These are phyloP conservation scores for Phaeosphaeria sp. DNA, from an alignment of 2,329 filamentous ascomycete species.

Conservation along the genomic window DNA sequence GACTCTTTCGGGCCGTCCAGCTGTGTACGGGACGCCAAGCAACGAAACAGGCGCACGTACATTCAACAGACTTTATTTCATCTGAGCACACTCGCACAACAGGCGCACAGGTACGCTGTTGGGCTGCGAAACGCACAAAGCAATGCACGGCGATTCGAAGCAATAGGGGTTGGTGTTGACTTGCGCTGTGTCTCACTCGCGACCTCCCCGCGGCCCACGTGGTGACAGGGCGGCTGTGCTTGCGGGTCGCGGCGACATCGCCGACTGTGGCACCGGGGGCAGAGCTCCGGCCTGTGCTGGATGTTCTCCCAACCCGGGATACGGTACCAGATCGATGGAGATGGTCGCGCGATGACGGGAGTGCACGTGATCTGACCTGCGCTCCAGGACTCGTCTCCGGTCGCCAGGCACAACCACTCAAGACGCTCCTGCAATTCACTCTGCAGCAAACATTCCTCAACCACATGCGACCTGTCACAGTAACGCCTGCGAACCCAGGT, in stretches of 20 bases:
- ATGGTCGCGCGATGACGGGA: not conserved
- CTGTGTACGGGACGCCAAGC: not conserved
- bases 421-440: not conserved
- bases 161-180: not conserved
- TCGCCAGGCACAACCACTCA: not conserved
- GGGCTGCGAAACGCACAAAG: conserved; percentile 1
- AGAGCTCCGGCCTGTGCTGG: not conserved
- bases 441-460: not conserved
- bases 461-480: not conserved
- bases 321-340: not conserved
- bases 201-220: not conserved
- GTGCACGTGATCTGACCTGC: not conserved
- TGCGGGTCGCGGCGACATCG: not conserved
- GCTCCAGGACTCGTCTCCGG: not conserved
- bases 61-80: not conserved
- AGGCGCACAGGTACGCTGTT: conserved; percentile 3
- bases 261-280: not conserved
- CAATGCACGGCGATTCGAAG: not conserved
- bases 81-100: not conserved
- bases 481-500: conserved; percentile 1
- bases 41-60: not conserved
- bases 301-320: not conserved
- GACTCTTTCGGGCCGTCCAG: not conserved
- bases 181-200: not conserved
- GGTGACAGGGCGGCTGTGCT: not conserved